Conservation (phyloP, 805 yeast species). For the Lachancea waltii region DNA sequence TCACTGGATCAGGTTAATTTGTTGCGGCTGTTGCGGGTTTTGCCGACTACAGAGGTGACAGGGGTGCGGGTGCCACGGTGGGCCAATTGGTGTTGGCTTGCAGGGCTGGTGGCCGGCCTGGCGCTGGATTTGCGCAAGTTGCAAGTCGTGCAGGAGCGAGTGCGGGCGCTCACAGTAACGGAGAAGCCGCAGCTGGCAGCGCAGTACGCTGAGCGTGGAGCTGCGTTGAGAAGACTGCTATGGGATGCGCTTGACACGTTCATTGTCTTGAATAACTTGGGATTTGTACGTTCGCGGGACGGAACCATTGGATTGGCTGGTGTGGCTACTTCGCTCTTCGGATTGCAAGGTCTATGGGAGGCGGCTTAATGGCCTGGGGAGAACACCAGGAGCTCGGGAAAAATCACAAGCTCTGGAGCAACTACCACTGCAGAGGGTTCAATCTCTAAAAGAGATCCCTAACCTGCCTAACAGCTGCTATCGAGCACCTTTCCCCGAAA, state of each 20-base stretch:
- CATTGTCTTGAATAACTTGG: constrained; percentile 67
- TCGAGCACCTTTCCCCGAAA: too few relatives aligned
- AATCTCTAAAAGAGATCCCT: too few relatives aligned
- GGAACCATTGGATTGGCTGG: constrained; percentile 84
- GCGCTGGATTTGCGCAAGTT: constrained; percentile 51
- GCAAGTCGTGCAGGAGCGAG: constrained; percentile 38
- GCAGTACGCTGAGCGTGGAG: constrained; percentile 39
- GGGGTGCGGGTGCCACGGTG: constrained; percentile 46
- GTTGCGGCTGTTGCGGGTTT: constrained; percentile 41
- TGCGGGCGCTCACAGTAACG: constrained; percentile 27
- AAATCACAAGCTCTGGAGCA: too few relatives aligned
- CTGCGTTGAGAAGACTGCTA: constrained; percentile 54
- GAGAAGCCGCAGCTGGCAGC: constrained; percentile 30
- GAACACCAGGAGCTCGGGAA: too few relatives aligned
- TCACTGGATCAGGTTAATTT: constrained; percentile 57
- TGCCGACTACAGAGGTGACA: constrained; percentile 45
- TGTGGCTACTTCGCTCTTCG: constrained; percentile 69
- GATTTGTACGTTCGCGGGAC: constrained; percentile 57
- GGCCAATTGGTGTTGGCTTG: constrained; percentile 71
- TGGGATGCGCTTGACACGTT: constrained; percentile 74
- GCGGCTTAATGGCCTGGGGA: too few relatives aligned
- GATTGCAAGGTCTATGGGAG: constrained; percentile 67
- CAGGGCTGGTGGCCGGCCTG: constrained; percentile 60
- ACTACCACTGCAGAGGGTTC: too few relatives aligned
- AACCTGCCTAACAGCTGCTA: too few relatives aligned